Conservation (phyloP, 139 green algal genomes). For the Haematococcus sp. region DNA sequence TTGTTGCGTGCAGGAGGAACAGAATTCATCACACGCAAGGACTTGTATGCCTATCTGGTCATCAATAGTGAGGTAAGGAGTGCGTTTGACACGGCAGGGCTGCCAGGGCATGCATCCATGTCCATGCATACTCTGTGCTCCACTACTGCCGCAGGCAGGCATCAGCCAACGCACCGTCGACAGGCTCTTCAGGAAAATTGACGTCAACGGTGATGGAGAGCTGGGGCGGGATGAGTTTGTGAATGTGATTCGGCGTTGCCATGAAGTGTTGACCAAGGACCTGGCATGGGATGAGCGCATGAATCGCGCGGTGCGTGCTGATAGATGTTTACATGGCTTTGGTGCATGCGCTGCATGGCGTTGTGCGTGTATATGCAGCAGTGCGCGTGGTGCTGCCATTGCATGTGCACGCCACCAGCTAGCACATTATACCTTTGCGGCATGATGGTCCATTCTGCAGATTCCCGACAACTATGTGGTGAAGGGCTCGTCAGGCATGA, state of each 20-base stretch:
- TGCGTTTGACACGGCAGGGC: too few relatives aligned
- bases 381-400: too few relatives aligned
- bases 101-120: too few relatives aligned
- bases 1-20: too few relatives aligned
- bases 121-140: neutral
- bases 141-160: neutral
- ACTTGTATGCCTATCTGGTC: too few relatives aligned
- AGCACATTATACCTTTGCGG: too few relatives aligned
- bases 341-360: neutral
- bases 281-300: constrained; percentile 5
- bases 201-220: neutral
- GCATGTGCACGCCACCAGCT: too few relatives aligned
- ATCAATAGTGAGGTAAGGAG: too few relatives aligned
- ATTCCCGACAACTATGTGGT: neutral
- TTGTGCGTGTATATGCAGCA: too few relatives aligned
- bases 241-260: neutral
- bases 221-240: constrained; percentile 5
- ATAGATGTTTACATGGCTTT: neutral
- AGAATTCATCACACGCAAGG: too few relatives aligned
- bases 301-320: neutral
- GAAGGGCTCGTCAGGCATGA: neutral
- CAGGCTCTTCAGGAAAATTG: neutral
- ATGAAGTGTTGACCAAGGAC: constrained; percentile 2
- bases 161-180: neutral
- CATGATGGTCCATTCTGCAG: neutral